These are phyloP conservation scores for Gremmenia infestans DNA, from an alignment of 2,329 filamentous ascomycete species.

Conservation along the genomic window DNA sequence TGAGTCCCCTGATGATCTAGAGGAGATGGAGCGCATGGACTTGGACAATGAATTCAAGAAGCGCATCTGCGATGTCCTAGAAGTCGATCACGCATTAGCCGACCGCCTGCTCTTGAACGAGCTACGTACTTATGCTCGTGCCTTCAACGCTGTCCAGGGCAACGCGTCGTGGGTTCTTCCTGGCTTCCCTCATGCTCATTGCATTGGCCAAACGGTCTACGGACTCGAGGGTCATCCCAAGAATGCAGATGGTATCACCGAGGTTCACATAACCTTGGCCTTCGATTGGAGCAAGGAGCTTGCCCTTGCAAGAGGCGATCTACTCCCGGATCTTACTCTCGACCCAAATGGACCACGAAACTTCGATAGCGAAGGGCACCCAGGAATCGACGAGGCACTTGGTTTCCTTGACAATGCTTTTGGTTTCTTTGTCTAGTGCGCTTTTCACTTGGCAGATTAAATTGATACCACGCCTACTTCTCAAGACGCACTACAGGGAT, in stretches of 20 bases:
- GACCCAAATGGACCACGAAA: not conserved
- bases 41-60: not conserved
- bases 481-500: too few species aligned
- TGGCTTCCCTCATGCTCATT: not conserved
- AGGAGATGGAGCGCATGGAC: not conserved
- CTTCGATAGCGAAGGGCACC: not conserved
- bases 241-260: not conserved
- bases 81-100: not conserved
- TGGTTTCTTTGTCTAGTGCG: not conserved
- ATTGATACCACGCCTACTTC: too few species aligned
- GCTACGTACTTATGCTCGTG: constrained; percentile 17
- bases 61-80: constrained; percentile 8
- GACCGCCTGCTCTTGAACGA: constrained; percentile 1
- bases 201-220: not conserved
- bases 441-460: too few species aligned
- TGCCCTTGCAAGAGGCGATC: constrained; percentile 10
- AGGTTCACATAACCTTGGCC: constrained; percentile 2
- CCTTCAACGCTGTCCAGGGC: constrained; percentile 6
- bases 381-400: constrained; percentile 1
- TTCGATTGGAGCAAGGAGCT: not conserved
- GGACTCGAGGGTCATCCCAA: not conserved
- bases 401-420: constrained; percentile 7
- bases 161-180: not conserved
- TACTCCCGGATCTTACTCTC: not conserved
- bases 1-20: too few species aligned